Conservation (phyloP, 331 rosid species). For the Erythrophleum ivorense region DNA sequence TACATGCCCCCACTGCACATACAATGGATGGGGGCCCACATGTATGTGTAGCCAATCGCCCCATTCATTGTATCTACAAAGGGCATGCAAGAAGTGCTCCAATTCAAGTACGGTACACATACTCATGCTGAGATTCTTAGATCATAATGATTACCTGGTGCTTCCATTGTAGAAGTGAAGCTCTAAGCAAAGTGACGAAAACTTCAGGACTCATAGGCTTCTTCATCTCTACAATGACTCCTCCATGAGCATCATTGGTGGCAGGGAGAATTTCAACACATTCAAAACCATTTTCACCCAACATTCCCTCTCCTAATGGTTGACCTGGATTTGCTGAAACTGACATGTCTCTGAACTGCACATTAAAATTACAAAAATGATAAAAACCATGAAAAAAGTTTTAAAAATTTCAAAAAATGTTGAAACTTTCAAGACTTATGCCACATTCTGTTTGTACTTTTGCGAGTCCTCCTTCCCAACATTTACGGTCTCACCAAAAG, state of each 20-base stretch:
- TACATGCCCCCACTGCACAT: not conserved
- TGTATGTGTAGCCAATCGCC: not conserved
- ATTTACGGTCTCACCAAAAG: not conserved
- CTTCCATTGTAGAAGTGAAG: conserved; percentile 53
- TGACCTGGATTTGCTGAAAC: conserved; percentile 44
- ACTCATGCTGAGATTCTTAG: not conserved
- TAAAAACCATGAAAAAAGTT: conserved; percentile 4
- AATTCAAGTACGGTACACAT: not conserved
- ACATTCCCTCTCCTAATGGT: conserved; percentile 33
- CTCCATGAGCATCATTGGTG: conserved; percentile 56
- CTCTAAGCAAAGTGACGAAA: conserved; percentile 49
- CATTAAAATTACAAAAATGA: conserved; percentile 18
- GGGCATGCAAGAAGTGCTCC: not conserved
- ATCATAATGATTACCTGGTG: conserved; percentile 38
- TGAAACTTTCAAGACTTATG: not conserved
- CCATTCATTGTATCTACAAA: not conserved
- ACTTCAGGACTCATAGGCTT: conserved; percentile 49
- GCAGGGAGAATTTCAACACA: conserved; percentile 44
- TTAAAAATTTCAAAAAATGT: not conserved
- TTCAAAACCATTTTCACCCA: conserved; percentile 51
- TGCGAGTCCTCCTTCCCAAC: conserved; percentile 3
- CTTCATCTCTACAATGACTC: conserved; percentile 57
- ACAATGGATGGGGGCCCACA: not conserved
- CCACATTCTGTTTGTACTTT: not conserved
- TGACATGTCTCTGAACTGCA: conserved; percentile 47